Evolutionary conservation across 768 basidiomycete species (phyloP), one percentile per base, ranked within the genome.

Genomic region (Hortiboletus flavorubellus): DNA sequence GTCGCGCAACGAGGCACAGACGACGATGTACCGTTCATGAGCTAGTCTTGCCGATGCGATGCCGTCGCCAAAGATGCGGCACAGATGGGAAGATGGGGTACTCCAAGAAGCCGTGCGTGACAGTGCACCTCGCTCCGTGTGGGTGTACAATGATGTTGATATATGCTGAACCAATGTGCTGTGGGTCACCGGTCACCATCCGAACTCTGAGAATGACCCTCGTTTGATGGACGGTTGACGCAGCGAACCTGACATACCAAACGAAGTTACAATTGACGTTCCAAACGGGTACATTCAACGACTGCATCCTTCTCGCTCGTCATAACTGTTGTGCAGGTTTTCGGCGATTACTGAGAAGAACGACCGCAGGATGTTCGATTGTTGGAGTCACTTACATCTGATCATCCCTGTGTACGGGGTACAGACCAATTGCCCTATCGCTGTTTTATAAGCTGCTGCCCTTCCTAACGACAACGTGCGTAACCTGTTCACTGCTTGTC

Each of bases 51-150:
- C 38, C 4, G 5, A n/a, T n/a, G 49, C 57, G 7, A 53, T 59
- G 51, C 10, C 2, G 14, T 53, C 10, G 2, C 29, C 31, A 2
- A 23, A 21, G 48, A 38, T 0, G 21, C 39, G 0, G 46, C 30
- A 0, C 40, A 56, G 2, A 43, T 63, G 62, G 61, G 57, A 59
- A 23, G 30, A 31, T 0, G 45, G 42, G 0, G 46, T 7, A 0
- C 40, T 63, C 21, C 11, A 26, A 14, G 61, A 63, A 40, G 54
- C 49, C 0, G 58, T 63, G 49, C 11, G 58, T 46, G 11, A 3
- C 15, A 7, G 8, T 30, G 8, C n/a, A n/a, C n/a, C n/a, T n/a
- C 7, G 0, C 16, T n/a, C n/a, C 38, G n/a, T n/a, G 16, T 38
- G 16, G 8, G 8, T 14, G n/a, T 21, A 21, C 21, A 21, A 21